Evolutionary conservation across 805 yeast species (phyloP), one percentile per base, ranked within the genome.

Genomic region (Candida vartiovaarae): DNA sequence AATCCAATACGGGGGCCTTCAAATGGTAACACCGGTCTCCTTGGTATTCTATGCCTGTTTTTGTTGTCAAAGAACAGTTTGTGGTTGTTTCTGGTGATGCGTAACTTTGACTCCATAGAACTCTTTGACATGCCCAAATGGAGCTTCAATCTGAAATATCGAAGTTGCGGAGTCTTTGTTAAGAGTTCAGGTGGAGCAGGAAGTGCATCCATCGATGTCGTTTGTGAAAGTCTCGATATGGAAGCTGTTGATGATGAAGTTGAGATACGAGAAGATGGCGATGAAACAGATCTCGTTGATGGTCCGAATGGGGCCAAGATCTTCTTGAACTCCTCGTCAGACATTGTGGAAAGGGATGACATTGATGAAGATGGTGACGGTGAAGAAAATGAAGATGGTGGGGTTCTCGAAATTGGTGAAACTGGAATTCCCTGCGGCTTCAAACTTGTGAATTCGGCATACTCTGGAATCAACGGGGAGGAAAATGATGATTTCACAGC

Each of bases 151-250:
- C 64, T 50, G n/a, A 76, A 78, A 34, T 74, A 54, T 28, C 64
- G 56, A 8, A 74, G 60, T 27, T 71, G 74, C 3, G 80, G 77
- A 0, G 74, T 68, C 6, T 66, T 53, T 37, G 57, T 60, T 36
- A 63, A 59, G 32, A 78, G 54, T 47, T 74, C 78, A 3, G 76
- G 76, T 6, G 78, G 77, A 4, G 55, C 32, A 5, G 64, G 64
- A 2, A 62, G 43, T 4, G 60, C 45, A 11, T 58, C 61, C 58
- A 56, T 56, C 7, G 55, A 43, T 8, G 47, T 36, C 23, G 41
- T 4, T 5, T 43, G 47, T 23, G 41, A 37, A 3, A 44, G 15
- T 29, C 36, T 24, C 6, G 38, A 34, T 20, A 30, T 34, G 6
- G 38, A 29, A 5, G 38, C 20, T 26, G 52, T 41, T 2, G 40